Conservation (phyloP, 352 stramenopile genomes). For the Globisporangium cylindrosporum region DNA sequence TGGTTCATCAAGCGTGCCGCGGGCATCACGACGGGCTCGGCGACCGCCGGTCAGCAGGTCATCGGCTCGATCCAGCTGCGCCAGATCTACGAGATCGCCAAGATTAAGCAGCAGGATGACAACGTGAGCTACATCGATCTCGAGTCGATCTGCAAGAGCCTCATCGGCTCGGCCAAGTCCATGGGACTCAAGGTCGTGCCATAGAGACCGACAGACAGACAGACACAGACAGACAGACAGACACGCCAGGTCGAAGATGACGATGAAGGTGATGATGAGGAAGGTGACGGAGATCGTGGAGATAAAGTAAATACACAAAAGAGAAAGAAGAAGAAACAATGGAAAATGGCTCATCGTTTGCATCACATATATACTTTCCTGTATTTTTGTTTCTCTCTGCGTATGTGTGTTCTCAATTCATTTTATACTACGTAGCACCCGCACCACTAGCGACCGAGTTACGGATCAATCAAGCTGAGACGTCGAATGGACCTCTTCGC, state of each 20-base stretch:
- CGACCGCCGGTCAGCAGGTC: conserved; percentile 68
- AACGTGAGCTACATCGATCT: conserved; percentile 92
- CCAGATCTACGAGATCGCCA: conserved; percentile 98
- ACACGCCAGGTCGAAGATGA: not conserved
- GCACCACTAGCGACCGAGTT: not conserved
- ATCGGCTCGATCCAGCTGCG: conserved; percentile 90
- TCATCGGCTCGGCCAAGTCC: conserved; percentile 91
- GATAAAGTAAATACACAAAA: conserved; percentile 2
- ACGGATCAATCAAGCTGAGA: too few species aligned
- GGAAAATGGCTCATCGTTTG: not conserved
- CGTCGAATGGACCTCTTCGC: not conserved
- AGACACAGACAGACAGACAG: not conserved
- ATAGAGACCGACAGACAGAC: conserved; percentile 20
- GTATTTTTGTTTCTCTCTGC: conserved; percentile 7
- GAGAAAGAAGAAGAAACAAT: not conserved
- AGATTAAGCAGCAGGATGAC: conserved; percentile 96
- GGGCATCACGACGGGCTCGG: conserved; percentile 76
- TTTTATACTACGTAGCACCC: not conserved
- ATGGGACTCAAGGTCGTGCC: conserved; percentile 89
- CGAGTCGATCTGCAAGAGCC: conserved; percentile 89
- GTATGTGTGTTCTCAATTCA: not conserved
- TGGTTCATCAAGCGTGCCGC: conserved; percentile 94
- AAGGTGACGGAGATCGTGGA: not conserved
- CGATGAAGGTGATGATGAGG: not conserved
- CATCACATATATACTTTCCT: conserved; percentile 6